Conservation (phyloP, 2,329 filamentous ascomycete genomes). For the Tolypocladium cylindrosporum region DNA sequence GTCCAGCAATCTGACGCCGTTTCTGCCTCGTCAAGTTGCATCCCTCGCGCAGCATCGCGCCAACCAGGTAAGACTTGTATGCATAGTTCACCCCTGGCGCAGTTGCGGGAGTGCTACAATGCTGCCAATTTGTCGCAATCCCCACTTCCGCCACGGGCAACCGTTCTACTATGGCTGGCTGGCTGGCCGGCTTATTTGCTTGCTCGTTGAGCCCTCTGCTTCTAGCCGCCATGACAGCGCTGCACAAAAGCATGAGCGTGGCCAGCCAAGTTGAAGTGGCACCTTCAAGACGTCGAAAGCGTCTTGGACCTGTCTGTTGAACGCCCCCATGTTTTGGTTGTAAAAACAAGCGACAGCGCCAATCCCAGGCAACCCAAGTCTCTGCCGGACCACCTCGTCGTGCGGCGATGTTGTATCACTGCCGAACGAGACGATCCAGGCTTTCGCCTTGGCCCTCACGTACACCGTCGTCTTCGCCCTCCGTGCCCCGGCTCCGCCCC, state of each 20-base stretch:
- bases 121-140: not conserved
- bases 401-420: slow-evolving; percentile 66
- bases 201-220: not conserved
- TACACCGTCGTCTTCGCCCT: not conserved
- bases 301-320: slow-evolving; percentile 66
- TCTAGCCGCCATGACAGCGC: not conserved
- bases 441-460: slow-evolving; percentile 10
- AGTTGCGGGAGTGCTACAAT: not conserved
- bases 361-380: slow-evolving; percentile 56
- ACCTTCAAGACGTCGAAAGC: slow-evolving; percentile 44
- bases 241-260: not conserved
- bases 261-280: slow-evolving; percentile 47
- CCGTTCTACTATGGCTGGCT: not conserved
- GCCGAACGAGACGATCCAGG: slow-evolving; percentile 26
- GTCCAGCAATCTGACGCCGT: not conserved
- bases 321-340: slow-evolving; percentile 74
- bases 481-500: not conserved
- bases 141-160: not conserved
- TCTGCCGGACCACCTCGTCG: slow-evolving; percentile 19
- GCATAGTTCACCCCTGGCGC: not conserved
- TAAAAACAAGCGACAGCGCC: slow-evolving; percentile 73
- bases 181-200: not conserved
- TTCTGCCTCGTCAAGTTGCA: not conserved
- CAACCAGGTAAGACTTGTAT: not conserved
- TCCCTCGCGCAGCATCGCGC: not conserved